Evolutionary conservation across 495 filamentous ascomycete species (phyloP).

Genomic region (Xylaria acuta): DNA sequence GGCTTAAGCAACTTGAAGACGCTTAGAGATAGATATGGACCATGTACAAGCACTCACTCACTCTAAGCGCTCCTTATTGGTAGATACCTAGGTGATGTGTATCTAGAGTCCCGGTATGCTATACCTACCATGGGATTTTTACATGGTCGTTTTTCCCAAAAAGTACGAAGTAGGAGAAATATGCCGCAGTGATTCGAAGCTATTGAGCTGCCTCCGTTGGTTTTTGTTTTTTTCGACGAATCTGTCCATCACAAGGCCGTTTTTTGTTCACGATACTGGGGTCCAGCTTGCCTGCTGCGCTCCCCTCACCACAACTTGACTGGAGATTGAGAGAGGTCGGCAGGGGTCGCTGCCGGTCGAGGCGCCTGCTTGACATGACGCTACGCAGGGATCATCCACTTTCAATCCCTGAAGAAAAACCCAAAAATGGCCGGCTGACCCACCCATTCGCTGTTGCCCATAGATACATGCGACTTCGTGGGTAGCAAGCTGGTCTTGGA

Average conservation of each 20-base stretch:
- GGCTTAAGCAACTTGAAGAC: neutral
- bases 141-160: no score
- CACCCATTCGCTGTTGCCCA: neutral
- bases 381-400: constrained; percentile 1
- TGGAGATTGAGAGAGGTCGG: constrained; percentile 1
- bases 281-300: neutral
- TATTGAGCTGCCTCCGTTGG: neutral
- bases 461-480: neutral
- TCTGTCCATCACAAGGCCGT: neutral
- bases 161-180: neutral
- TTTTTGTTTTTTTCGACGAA: neutral
- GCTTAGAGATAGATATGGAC: neutral
- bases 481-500: neutral
- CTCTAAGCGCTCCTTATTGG: neutral
- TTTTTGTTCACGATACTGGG: neutral
- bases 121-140: no score
- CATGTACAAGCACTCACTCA: neutral
- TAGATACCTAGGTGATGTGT: no score
- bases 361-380: constrained; percentile 19
- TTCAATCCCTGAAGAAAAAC: constrained; percentile 18
- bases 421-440: constrained; percentile 24
- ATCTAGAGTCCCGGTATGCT: no score
- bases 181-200: neutral
- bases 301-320: neutral
- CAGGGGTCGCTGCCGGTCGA: constrained; percentile 11